These are phyloP conservation scores for Eimeria falciformis DNA, from an alignment of 169 alveolate species.

Conservation along the genomic window DNA sequence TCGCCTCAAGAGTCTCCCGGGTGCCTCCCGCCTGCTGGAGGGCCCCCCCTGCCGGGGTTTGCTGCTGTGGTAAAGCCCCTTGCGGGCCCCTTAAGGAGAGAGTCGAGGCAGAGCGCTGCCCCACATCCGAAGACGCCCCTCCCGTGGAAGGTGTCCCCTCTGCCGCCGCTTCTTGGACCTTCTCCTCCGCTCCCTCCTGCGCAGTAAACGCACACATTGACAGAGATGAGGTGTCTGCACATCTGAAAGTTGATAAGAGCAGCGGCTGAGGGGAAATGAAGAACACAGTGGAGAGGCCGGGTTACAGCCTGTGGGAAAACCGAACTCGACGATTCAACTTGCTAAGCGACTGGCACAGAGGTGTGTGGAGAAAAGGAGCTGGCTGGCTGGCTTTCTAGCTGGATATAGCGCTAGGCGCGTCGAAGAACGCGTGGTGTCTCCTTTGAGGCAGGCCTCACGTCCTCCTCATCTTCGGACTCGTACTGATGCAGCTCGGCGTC, in stretches of 20 bases:
- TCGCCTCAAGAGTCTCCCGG: conserved; percentile 53
- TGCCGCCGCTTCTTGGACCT: conserved; percentile 6
- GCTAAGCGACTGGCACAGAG: too few relatives aligned
- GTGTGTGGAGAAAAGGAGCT: too few relatives aligned
- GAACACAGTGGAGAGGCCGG: too few relatives aligned
- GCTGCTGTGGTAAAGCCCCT: conserved; percentile 19
- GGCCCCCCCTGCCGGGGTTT: background rate
- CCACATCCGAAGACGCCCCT: conserved; percentile 20
- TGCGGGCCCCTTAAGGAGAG: conserved; percentile 12
- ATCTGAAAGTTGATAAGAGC: background rate
- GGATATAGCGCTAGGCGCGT: background rate
- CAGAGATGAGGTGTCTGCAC: background rate
- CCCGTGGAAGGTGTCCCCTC: conserved; percentile 7
- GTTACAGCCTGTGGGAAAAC: too few relatives aligned
- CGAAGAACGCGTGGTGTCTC: too few relatives aligned
- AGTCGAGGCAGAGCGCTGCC: background rate
- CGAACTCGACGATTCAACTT: too few relatives aligned
- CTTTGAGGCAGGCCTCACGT: background rate
- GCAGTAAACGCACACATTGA: background rate
- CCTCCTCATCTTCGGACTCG: conserved; percentile 75
- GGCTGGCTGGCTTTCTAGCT: conserved; percentile 18
- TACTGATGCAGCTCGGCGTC: conserved; percentile 77
- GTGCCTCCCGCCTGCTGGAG: conserved; percentile 42
- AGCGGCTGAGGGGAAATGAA: background rate
- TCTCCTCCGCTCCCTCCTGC: conserved; percentile 54